Conservation (phyloP, 2,329 filamentous ascomycete species). For the Knoxdaviesia proteae region DNA sequence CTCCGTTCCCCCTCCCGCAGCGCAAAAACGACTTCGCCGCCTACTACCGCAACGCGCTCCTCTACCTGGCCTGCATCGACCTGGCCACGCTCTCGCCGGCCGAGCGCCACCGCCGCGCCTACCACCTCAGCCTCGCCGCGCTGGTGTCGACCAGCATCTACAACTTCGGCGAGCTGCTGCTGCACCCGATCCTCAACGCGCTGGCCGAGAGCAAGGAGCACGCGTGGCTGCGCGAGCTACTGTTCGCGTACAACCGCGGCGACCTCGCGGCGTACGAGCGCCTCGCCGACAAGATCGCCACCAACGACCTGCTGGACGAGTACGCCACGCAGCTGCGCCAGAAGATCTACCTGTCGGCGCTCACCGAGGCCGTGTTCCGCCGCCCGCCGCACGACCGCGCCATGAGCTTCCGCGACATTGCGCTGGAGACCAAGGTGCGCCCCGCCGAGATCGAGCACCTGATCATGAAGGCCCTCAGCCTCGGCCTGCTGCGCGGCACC, state of each 20-base stretch:
- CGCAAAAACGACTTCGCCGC: conserved; percentile 78
- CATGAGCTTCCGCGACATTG: conserved; percentile 79
- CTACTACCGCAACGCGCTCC: conserved; percentile 93
- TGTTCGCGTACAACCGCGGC: conserved; percentile 93
- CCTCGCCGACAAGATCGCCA: conserved; percentile 59
- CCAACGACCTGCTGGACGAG: conserved; percentile 58
- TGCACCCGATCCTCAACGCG: conserved; percentile 86
- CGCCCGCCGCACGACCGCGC: conserved; percentile 86
- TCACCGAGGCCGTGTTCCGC: conserved; percentile 92
- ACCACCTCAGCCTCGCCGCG: conserved; percentile 81
- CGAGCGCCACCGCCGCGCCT: conserved; percentile 67
- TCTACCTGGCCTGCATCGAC: conserved; percentile 93
- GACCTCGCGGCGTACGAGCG: conserved; percentile 75
- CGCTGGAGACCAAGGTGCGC: conserved; percentile 78
- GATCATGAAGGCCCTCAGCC: conserved; percentile 95
- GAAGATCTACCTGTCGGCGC: conserved; percentile 91
- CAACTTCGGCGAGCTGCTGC: conserved; percentile 96
- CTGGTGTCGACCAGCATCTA: conserved; percentile 91
- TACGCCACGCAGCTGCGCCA: conserved; percentile 76
- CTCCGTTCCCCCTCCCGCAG: conserved; percentile 7
- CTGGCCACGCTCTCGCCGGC: conserved; percentile 49
- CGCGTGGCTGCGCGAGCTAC: conserved; percentile 80
- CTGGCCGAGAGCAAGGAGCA: conserved; percentile 49
- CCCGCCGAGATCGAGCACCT: conserved; percentile 89
- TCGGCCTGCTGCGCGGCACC: conserved; percentile 73